Evolutionary conservation across 2,329 filamentous ascomycete species (phyloP).

Genomic region (Ceratocystiopsis minuta): DNA sequence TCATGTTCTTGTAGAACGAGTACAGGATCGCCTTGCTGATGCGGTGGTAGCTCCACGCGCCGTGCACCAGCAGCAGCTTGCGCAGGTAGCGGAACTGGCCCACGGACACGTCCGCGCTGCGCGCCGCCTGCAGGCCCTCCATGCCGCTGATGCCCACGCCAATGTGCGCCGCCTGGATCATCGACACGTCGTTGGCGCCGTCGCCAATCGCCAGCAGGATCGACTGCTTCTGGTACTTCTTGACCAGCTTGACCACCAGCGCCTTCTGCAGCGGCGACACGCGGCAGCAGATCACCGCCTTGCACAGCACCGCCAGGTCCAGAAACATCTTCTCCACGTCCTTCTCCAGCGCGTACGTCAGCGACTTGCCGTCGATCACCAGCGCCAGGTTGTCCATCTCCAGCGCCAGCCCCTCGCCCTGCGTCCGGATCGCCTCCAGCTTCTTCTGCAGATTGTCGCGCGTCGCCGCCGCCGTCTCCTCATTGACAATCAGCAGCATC

Average conservation of each 20-base stretch:
- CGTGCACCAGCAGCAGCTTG: conserved; percentile 87
- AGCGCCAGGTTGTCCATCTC: conserved; percentile 79
- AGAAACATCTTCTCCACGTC: conserved; percentile 88
- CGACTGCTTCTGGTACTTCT: conserved; percentile 72
- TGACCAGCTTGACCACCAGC: conserved; percentile 92
- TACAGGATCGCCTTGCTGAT: conserved; percentile 95
- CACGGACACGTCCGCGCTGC: conserved; percentile 89
- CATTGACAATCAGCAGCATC: conserved; percentile 92
- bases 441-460: conserved; percentile 87
- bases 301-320: conserved; percentile 86
- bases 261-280: conserved; percentile 96
- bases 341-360: conserved; percentile 83
- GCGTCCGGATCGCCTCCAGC: conserved; percentile 70
- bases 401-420: conserved; percentile 49
- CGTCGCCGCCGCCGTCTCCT: conserved; percentile 62
- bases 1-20: conserved; percentile 99
- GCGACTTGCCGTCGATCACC: conserved; percentile 87
- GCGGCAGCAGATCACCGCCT: conserved; percentile 96
- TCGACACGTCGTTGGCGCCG: conserved; percentile 97
- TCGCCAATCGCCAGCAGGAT: conserved; percentile 93
- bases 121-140: conserved; percentile 89
- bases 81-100: conserved; percentile 89
- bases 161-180: conserved; percentile 98
- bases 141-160: conserved; percentile 94
- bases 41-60: conserved; percentile 93